phyloP scores from a whole-genome alignment of 1,139 yeast genomes.

The Geotrichum reessii region DNA sequence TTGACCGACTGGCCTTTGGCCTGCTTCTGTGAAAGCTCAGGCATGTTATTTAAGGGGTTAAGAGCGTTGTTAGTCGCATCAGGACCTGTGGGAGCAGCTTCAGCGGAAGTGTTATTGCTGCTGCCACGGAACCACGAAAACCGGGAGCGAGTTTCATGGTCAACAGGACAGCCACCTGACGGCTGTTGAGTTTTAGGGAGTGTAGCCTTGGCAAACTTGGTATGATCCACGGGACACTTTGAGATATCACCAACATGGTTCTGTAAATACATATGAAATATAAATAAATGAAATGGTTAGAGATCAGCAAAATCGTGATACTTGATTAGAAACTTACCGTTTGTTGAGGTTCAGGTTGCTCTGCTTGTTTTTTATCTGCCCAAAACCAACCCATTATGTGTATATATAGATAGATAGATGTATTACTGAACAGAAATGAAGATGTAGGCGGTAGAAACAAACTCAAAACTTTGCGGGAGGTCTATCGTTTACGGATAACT shows the following conservation, averaged over 20 bases:
- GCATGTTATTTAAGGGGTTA: slow-evolving; percentile 88
- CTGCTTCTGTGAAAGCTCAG: slow-evolving; percentile 57
- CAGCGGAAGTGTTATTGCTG: slow-evolving; percentile 16
- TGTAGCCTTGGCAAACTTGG: slow-evolving; percentile 23
- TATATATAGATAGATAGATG: too few relatives aligned
- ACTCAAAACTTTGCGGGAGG: background rate
- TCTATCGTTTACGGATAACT: background rate
- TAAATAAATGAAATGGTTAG: background rate
- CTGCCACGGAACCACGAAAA: slow-evolving; percentile 21
- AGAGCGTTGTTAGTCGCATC: slow-evolving; percentile 32
- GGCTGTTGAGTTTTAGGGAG: slow-evolving; percentile 18
- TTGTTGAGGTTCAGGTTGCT: background rate
- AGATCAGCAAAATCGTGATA: background rate
- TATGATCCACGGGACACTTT: slow-evolving; percentile 46
- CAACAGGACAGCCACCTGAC: slow-evolving; percentile 34
- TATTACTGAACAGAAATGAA: background rate
- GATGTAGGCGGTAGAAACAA: background rate
- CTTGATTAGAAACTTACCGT: background rate
- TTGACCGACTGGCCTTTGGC: slow-evolving; percentile 77
- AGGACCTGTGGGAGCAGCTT: slow-evolving; percentile 21
- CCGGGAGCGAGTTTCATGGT: slow-evolving; percentile 26
- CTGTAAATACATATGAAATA: too few relatives aligned
- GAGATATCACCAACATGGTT: slow-evolving; percentile 7
- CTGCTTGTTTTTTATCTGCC: slow-evolving; percentile 7
- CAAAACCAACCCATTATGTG: slow-evolving; percentile 18